These are phyloP conservation scores for Sclerospora graminicola DNA, from an alignment of 352 stramenopile species.

Conservation along the genomic window DNA sequence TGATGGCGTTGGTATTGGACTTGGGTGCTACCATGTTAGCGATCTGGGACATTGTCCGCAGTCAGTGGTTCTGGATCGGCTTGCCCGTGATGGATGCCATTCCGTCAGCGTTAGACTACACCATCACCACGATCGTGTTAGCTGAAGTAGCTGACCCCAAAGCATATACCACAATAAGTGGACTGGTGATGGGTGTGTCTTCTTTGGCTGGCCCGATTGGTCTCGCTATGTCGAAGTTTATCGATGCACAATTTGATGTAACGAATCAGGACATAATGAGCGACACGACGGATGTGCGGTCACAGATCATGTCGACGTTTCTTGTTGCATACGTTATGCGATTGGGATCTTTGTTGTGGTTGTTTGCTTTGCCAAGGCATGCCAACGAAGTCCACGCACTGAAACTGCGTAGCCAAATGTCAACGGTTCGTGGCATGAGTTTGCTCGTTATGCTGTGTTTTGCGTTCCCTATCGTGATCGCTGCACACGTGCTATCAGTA, in stretches of 20 bases:
- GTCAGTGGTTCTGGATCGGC: conserved; percentile 57
- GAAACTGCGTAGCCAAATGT: conserved; percentile 10
- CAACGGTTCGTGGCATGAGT: conserved; percentile 9
- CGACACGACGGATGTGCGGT: conserved; percentile 34
- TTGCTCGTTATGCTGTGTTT: conserved; percentile 7
- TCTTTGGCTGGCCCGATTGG: conserved; percentile 34
- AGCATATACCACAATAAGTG: conserved; percentile 14
- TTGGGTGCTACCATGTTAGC: conserved; percentile 35
- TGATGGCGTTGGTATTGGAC: conserved; percentile 30
- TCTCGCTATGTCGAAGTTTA: conserved; percentile 41
- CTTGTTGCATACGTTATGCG: conserved; percentile 45
- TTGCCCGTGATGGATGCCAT: conserved; percentile 45
- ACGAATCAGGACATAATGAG: conserved; percentile 23
- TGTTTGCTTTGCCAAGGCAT: conserved; percentile 30
- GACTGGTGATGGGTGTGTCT: conserved; percentile 37
- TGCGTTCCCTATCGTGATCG: conserved; percentile 2
- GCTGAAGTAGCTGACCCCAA: conserved; percentile 37
- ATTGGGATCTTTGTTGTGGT: conserved; percentile 30
- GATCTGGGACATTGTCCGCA: conserved; percentile 50
- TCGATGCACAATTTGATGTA: conserved; percentile 48
- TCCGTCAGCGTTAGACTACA: conserved; percentile 40
- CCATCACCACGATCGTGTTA: conserved; percentile 37
- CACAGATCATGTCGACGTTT: conserved; percentile 36
- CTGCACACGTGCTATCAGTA: conserved; percentile 46
- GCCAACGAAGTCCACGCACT: conserved; percentile 6